Evolutionary conservation across 345 rosid genomes (phyloP).

Genomic region (Draba incana): DNA sequence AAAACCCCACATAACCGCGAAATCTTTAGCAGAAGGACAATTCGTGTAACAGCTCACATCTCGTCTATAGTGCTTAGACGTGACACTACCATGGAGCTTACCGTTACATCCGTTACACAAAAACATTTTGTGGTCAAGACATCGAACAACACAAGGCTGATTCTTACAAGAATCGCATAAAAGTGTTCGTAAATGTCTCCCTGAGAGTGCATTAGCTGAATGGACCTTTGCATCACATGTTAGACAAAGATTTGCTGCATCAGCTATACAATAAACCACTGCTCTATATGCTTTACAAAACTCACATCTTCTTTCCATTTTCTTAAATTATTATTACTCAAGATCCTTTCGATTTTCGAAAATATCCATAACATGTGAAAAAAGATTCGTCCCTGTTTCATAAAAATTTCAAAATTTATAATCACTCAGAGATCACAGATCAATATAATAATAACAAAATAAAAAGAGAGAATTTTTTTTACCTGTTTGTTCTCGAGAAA

Average conservation of each 20-base stretch:
- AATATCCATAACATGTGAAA: constrained; percentile 21
- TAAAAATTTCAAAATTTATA: constrained; percentile 18
- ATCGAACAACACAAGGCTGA: constrained; percentile 54
- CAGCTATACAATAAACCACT: constrained; percentile 80
- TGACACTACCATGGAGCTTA: constrained; percentile 47
- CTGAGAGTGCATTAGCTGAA: constrained; percentile 84
- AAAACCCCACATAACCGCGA: constrained; percentile 66
- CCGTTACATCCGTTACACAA: constrained; percentile 65
- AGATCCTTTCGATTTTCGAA: not conserved
- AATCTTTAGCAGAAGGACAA: constrained; percentile 78
- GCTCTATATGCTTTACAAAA: constrained; percentile 74
- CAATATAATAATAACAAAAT: not conserved
- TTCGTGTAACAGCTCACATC: constrained; percentile 62
- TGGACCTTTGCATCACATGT: constrained; percentile 87
- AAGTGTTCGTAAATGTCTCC: constrained; percentile 73
- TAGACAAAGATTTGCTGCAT: constrained; percentile 79
- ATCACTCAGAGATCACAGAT: constrained; percentile 26
- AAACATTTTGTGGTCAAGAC: constrained; percentile 68
- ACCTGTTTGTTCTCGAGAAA: constrained; percentile 13
- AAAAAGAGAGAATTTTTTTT: not conserved
- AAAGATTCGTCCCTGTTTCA: constrained; percentile 37
- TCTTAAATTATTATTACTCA: not conserved
- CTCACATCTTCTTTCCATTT: constrained; percentile 71
- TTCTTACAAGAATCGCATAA: constrained; percentile 64
- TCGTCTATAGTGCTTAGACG: constrained; percentile 55